Percentiles rank a stretch among this genome's conserved stretches.
phyloP scores from a whole-genome alignment of 2,329 filamentous ascomycete species.

The Arthrobotrys sinensis region DNA sequence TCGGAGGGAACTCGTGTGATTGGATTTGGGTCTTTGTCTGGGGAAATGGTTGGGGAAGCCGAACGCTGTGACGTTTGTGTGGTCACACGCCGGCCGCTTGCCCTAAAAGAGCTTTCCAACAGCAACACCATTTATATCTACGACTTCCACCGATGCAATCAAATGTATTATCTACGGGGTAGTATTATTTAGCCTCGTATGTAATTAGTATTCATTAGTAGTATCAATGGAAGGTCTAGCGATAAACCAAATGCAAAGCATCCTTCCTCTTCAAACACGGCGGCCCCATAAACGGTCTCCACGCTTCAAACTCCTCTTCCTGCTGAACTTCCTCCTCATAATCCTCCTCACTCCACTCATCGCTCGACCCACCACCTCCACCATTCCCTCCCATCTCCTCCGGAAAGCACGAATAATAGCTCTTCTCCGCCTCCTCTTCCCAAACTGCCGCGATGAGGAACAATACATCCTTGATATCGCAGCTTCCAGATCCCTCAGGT shows the following conservation, averaged over 20 bases:
- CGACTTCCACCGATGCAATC: no score
- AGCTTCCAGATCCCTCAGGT: conserved; percentile 6
- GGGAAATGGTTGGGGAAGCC: conserved; percentile 25
- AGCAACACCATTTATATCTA: conserved; percentile 3
- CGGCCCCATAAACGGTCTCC: conserved; percentile 33
- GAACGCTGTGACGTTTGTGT: neutral
- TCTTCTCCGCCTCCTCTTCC: conserved; percentile 34
- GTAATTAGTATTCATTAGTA: no score
- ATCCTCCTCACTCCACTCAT: neutral
- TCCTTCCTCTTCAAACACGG: conserved; percentile 45
- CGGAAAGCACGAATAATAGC: conserved; percentile 1
- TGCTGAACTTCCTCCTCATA: neutral
- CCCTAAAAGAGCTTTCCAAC: conserved; percentile 9
- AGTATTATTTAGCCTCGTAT: no score
- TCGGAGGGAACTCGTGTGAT: conserved; percentile 15
- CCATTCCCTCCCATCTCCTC: conserved; percentile 10
- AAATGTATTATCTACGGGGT: no score
- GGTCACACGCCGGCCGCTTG: conserved; percentile 3
- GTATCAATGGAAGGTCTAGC: no score
- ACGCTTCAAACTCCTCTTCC: conserved; percentile 12
- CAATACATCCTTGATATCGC: conserved; percentile 12
- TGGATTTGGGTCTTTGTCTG: conserved; percentile 5
- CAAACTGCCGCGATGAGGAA: conserved; percentile 43
- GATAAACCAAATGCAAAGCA: conserved; percentile 14
- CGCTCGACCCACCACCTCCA: neutral